Base-by-base conservation (phyloP, 371 early-diverging fungal species). In the Parasitella parasitica region DNA sequence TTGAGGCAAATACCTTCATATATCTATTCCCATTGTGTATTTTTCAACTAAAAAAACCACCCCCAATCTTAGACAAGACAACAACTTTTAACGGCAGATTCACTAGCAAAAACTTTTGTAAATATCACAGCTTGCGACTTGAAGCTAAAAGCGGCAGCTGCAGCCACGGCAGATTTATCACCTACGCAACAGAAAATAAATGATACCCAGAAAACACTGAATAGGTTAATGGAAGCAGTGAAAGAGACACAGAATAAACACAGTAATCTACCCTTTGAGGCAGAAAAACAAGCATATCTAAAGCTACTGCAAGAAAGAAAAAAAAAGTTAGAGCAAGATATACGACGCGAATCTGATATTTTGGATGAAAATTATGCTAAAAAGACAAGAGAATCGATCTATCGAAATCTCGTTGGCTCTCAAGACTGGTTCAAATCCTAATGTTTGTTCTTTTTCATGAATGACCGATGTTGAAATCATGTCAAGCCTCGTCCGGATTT, bases 281-380 rank as follows among this genome's bases (percentile, higher is more conserved):
- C 49, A 28, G 57, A 68, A 27, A 48, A 38, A 34, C 27, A 54
- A 18, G 60, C 49, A 6, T 68, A 55, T 50, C 18, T 50, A 2
- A 50, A 30, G 34, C 36, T 49, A 39, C 41, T 36, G n/a, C 28
- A 50, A 8, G 38, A 59, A 15, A 41, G 63, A 28, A 39, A 37
- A n/a, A 58, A 51, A 15, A 13, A 27, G 12, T 12, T 63, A 6
- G 51, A 58, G 20, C 18, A 35, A 1, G 63, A 68, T 3, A 2
- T 68, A 1, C 16, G 38, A 37, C 54, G 51, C 26, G 56, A 68
- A 24, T 55, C 68, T 1, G 68, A 68, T 56, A 54, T 46, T 30
- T 15, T 68, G 9, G 68, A 68, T 34, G 63, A 63, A 27, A 52
- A 34, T 55, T 68, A 68, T 63, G 51, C 68, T 6, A 68, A 63